phyloP scores from a whole-genome alignment of 2,329 filamentous ascomycete species.

The Plectosphaerella plurivora region DNA sequence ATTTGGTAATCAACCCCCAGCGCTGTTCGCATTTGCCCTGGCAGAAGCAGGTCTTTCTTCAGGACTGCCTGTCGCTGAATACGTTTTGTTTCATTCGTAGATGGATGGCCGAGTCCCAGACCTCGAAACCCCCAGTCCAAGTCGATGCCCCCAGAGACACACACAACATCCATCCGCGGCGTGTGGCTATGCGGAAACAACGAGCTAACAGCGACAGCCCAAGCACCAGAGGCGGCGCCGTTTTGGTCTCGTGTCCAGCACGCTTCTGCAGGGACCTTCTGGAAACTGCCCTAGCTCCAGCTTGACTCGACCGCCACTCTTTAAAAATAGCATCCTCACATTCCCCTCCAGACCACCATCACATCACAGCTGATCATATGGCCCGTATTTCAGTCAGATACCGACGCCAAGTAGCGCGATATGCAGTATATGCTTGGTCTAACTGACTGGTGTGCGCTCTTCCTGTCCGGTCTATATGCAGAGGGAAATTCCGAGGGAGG shows the following conservation, averaged over 20 bases:
- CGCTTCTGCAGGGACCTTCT: not conserved
- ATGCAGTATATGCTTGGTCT: not conserved
- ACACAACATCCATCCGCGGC: too few relatives aligned
- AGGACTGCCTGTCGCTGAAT: too few relatives aligned
- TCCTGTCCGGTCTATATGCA: conserved; percentile 28
- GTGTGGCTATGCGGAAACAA: too few relatives aligned
- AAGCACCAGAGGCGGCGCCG: too few relatives aligned
- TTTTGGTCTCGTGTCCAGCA: not conserved
- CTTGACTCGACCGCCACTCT: not conserved
- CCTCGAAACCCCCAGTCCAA: too few relatives aligned
- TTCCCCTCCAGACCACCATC: not conserved
- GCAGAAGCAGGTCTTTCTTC: too few relatives aligned
- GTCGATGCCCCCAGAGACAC: too few relatives aligned
- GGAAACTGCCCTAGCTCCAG: not conserved
- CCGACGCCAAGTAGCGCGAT: not conserved
- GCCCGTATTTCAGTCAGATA: not conserved
- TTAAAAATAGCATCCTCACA: not conserved
- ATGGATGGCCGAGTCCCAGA: too few relatives aligned
- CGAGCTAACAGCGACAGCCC: too few relatives aligned
- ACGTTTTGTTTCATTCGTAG: too few relatives aligned
- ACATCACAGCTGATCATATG: not conserved
- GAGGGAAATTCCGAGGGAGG: conserved; percentile 11
- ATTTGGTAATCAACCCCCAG: too few relatives aligned
- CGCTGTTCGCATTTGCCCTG: too few relatives aligned
- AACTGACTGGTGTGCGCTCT: conserved; percentile 15